Evolutionary conservation across 805 yeast genomes (phyloP).

Genomic region (Starmerella etchellsii): DNA sequence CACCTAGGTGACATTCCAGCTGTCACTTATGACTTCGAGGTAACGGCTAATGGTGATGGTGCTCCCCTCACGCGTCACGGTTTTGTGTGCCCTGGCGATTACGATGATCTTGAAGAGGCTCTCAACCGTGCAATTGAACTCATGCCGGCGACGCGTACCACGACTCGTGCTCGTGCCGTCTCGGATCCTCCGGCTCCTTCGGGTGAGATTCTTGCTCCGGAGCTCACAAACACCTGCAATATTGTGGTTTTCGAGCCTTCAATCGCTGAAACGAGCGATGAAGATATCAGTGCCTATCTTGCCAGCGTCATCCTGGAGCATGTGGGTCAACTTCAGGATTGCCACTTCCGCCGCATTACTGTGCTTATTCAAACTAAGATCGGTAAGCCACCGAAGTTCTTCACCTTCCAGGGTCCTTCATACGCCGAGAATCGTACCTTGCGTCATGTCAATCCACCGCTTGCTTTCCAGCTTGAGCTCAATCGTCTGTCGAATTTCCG

Average conservation of each 20-base stretch:
- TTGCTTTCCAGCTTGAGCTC: slow-evolving; percentile 93
- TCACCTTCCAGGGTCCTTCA: slow-evolving; percentile 82
- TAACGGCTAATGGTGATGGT: slow-evolving; percentile 13
- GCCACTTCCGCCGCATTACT: slow-evolving; percentile 82
- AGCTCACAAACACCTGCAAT: slow-evolving; percentile 66
- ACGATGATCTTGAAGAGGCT: slow-evolving; percentile 83
- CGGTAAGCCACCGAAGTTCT: slow-evolving; percentile 89
- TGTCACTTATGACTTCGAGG: slow-evolving; percentile 54
- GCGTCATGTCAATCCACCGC: slow-evolving; percentile 96
- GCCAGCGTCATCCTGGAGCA: slow-evolving; percentile 51
- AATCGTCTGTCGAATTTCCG: slow-evolving; percentile 89
- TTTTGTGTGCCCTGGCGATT: slow-evolving; percentile 32
- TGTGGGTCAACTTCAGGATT: slow-evolving; percentile 53
- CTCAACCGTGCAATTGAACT: slow-evolving; percentile 61
- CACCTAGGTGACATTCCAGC: slow-evolving; percentile 42
- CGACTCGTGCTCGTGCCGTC: slow-evolving; percentile 32
- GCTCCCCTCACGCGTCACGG: slow-evolving; percentile 39
- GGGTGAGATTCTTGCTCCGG: slow-evolving; percentile 15
- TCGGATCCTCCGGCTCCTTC: slow-evolving; percentile 22
- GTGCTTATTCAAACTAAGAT: slow-evolving; percentile 72
- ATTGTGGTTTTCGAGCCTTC: slow-evolving; percentile 40
- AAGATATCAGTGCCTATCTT: slow-evolving; percentile 50
- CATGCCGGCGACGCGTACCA: slow-evolving; percentile 37
- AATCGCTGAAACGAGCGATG: slow-evolving; percentile 47
- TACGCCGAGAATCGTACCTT: slow-evolving; percentile 81